A percentile compares a stretch with the other conserved stretches of the same genome.
Conservation (phyloP, 805 yeast species). For the Brettanomyces sp. region DNA sequence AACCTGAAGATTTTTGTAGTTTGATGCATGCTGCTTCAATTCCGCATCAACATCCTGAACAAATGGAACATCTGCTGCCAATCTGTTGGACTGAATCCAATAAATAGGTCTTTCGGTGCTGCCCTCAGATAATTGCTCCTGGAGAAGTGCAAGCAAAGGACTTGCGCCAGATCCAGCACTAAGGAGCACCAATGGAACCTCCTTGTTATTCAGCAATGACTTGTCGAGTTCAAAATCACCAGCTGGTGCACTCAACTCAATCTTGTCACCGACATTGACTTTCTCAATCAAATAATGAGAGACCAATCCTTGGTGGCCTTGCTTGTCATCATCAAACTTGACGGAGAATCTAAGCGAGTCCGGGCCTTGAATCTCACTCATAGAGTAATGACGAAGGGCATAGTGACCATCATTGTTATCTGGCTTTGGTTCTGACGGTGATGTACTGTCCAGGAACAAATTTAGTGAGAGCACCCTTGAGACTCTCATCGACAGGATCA, state of each 20-base stretch:
- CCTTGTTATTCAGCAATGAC: constrained; percentile 10
- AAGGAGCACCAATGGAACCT: constrained; percentile 31
- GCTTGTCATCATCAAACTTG: constrained; percentile 49
- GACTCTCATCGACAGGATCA: constrained; percentile 31
- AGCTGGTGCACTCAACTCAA: constrained; percentile 49
- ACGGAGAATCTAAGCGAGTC: constrained; percentile 25
- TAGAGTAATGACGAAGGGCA: constrained; percentile 54
- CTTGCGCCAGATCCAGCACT: constrained; percentile 66
- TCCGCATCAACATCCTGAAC: constrained; percentile 5
- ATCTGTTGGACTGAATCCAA: constrained; percentile 27
- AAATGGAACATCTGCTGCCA: constrained; percentile 8
- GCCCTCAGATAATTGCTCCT: constrained; percentile 10
- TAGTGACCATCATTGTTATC: constrained; percentile 31
- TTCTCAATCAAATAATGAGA: constrained; percentile 19
- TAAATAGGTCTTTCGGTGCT: constrained; percentile 25
- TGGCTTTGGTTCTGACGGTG: constrained; percentile 23
- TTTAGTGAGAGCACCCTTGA: constrained; percentile 6
- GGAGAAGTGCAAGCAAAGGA: constrained; percentile 45
- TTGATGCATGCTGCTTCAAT: constrained; percentile 3
- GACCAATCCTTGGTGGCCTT: constrained; percentile 34
- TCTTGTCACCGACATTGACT: constrained; percentile 32
- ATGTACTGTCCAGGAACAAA: constrained; percentile 38
- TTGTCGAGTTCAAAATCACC: constrained; percentile 35
- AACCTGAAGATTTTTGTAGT: background rate
- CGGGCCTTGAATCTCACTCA: constrained; percentile 21